Percentiles rank a stretch among this genome's conserved stretches.
Evolutionary conservation across 2,329 filamentous ascomycete genomes (phyloP).

Genomic region (Daldinia sp.): DNA sequence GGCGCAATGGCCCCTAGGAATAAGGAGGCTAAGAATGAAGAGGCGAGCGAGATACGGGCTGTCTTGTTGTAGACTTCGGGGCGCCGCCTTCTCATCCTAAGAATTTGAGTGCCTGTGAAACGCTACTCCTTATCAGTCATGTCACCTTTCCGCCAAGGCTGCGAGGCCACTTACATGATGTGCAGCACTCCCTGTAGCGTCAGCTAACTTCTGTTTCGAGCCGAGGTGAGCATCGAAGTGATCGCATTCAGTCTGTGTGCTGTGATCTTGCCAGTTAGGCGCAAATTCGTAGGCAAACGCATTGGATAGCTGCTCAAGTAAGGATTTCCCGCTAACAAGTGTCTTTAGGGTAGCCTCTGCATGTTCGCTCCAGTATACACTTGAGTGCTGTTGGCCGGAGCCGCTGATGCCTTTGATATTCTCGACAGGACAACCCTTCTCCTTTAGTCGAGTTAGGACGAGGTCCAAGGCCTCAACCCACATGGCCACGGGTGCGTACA

Average conservation of each 20-base stretch:
- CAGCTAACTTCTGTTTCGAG: slow-evolving; percentile 71
- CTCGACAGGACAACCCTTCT: slow-evolving; percentile 74
- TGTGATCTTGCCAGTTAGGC: slow-evolving; percentile 98
- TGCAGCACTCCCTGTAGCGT: slow-evolving; percentile 87
- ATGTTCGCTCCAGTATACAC: slow-evolving; percentile 85
- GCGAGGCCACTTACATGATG: slow-evolving; percentile 75
- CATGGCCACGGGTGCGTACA: slow-evolving; percentile 91
- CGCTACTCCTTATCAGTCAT: slow-evolving; percentile 60
- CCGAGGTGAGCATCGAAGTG: slow-evolving; percentile 80
- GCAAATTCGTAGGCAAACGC: slow-evolving; percentile 87
- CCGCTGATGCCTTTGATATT: slow-evolving; percentile 85
- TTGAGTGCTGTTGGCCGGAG: slow-evolving; percentile 96
- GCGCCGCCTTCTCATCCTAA: slow-evolving; percentile 82
- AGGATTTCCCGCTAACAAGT: slow-evolving; percentile 66
- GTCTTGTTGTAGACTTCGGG: slow-evolving; percentile 84
- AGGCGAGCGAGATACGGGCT: slow-evolving; percentile 88
- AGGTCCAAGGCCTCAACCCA: slow-evolving; percentile 94
- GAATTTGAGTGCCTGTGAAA: slow-evolving; percentile 97
- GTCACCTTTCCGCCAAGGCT: neutral
- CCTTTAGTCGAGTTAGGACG: slow-evolving; percentile 76
- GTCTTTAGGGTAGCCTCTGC: slow-evolving; percentile 70
- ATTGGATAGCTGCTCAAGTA: slow-evolving; percentile 75
- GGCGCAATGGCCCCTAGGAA: slow-evolving; percentile 87
- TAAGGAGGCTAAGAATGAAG: slow-evolving; percentile 91
- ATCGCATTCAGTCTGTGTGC: slow-evolving; percentile 91